phyloP scores from a whole-genome alignment of 164 flowering plant genomes.

The Vitis rotundifolia region DNA sequence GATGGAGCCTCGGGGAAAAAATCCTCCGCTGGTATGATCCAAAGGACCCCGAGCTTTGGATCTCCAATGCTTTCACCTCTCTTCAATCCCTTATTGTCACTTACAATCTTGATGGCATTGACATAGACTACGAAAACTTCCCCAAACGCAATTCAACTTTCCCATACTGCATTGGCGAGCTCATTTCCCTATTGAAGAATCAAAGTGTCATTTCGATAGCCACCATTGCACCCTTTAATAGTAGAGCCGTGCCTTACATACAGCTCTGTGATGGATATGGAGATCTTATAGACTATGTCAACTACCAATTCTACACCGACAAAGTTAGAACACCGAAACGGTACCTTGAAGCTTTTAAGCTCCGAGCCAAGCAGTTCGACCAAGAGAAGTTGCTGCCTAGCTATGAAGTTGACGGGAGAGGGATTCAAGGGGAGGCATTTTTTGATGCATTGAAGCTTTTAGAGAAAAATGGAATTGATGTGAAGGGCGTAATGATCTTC shows the following conservation, averaged over 20 bases:
- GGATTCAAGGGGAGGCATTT: conserved; percentile 76
- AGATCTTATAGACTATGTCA: conserved; percentile 58
- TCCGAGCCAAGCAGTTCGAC: conserved; percentile 32
- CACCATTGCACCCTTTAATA: conserved; percentile 59
- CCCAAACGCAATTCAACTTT: conserved; percentile 37
- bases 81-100: conserved; percentile 30
- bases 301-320: conserved; percentile 60
- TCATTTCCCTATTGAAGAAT: conserved; percentile 52
- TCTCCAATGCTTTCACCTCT: conserved; percentile 57
- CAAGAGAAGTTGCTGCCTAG: conserved; percentile 43
- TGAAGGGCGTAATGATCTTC: conserved; percentile 69
- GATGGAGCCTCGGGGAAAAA: conserved; percentile 55
- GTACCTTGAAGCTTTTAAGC: conserved; percentile 34
- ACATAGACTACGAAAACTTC: conserved; percentile 63
- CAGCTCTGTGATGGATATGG: conserved; percentile 40
- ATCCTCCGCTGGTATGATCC: conserved; percentile 56
- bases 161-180: conserved; percentile 65
- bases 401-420: conserved; percentile 61
- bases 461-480: conserved; percentile 41
- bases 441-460: conserved; percentile 50
- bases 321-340: conserved; percentile 26
- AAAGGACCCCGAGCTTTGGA: conserved; percentile 31
- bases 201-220: conserved; percentile 53
- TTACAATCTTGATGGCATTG: conserved; percentile 68
- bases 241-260: conserved; percentile 37